Base-by-base conservation (phyloP, 306 rosid genomes). In the Psophocarpus tetragonolobus region DNA sequence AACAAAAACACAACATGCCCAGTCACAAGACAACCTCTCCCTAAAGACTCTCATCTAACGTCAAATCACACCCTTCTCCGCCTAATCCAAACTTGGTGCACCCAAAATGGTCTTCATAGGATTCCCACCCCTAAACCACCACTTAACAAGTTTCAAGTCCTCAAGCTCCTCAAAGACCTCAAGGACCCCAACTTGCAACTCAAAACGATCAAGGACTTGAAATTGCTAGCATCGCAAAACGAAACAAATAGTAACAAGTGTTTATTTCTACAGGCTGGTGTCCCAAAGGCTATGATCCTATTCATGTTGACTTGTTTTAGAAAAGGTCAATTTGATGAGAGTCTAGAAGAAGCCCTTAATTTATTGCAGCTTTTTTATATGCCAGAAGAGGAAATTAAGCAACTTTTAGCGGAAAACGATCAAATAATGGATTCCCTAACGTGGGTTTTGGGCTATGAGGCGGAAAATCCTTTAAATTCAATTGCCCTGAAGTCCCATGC, bases 31-130 rank as follows among this genome's bases (percentile, higher is more conserved):
- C 86, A 83, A 23, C 86, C 75, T 9, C 61, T 91, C 5, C 89
- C 88, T 0, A 61, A 0, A 48, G 64, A 79, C 62, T 80, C 89
- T n/a, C 84, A 86, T 18, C 41, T 89, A 38, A 91, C 93, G 1
- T 93, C 97, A 0, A 91, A 91, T 42, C 92, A 89, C 74, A 91
- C 87, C 2, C 74, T 91, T 9, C 86, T 88, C 32, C 91, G 97
- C 2, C 64, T 91, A 38, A 91, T 89, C 81, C 97, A 85, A 80
- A 80, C 92, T 2, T 91, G 97, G 97, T 89, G 93, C 84, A 81
- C 83, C 3, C 83, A 76, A 21, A 86, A 86, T 0, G 87, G 88
- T 1, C 53, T 91, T 8, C 81, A 85, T 15, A 77, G 88, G 8
- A 83, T 91, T 36, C 90, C 92, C 0, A 91, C 94, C 0, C 94